Evolutionary conservation across 371 early-diverging fungal genomes (phyloP).

Genomic region (Actinomortierella ambigua): DNA sequence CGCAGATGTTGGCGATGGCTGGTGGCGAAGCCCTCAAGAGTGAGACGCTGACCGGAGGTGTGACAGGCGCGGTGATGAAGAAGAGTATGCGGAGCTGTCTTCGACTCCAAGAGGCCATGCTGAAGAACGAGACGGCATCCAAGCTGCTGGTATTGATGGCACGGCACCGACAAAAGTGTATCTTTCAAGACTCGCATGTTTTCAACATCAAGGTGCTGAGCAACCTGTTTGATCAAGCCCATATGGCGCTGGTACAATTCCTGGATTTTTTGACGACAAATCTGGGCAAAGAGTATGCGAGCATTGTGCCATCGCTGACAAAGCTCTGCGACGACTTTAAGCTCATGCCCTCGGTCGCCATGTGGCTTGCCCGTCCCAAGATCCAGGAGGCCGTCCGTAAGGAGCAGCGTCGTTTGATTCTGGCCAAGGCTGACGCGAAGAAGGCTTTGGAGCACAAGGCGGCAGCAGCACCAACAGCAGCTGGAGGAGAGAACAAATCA

Average conservation of each 20-base stretch:
- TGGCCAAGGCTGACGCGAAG: constrained; percentile 32
- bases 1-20: constrained; percentile 69
- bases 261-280: constrained; percentile 66
- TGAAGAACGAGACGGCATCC: constrained; percentile 58
- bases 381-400: constrained; percentile 40
- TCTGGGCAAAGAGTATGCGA: constrained; percentile 64
- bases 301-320: constrained; percentile 61
- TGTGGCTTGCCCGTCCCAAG: constrained; percentile 75
- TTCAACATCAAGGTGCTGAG: constrained; percentile 59
- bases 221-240: constrained; percentile 63
- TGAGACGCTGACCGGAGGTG: constrained; percentile 56
- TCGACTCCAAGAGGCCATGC: constrained; percentile 65
- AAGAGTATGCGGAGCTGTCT: constrained; percentile 60
- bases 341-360: constrained; percentile 74
- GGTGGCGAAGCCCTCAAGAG: constrained; percentile 68
- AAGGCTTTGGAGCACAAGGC: neutral
- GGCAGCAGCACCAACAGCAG: neutral
- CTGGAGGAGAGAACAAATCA: neutral
- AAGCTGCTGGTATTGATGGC: constrained; percentile 66
- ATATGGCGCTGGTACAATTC: constrained; percentile 66
- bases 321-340: constrained; percentile 62
- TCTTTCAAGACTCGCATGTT: constrained; percentile 49
- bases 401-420: constrained; percentile 14
- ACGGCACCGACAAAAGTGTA: constrained; percentile 52
- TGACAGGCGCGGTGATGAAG: constrained; percentile 51